Percentiles rank a stretch among this genome's conserved stretches.
These are phyloP conservation scores for Eucalyptus brandiana DNA, from an alignment of 345 rosid species.

Conservation along the genomic window DNA sequence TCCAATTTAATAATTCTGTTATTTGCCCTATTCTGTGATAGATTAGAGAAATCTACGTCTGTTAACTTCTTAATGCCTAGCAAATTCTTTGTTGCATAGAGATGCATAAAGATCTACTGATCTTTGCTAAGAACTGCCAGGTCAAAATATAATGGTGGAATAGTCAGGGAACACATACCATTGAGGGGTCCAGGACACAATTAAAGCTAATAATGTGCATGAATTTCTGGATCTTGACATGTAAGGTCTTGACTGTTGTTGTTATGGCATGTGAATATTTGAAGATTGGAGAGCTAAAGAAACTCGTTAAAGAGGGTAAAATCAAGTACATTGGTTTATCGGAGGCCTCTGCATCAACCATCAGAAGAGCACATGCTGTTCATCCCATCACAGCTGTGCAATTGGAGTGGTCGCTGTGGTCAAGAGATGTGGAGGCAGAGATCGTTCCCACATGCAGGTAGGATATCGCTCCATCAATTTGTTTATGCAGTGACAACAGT, in stretches of 20 bases:
- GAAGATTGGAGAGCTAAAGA: slow-evolving; percentile 39
- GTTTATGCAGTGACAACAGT: background rate
- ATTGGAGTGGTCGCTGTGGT: slow-evolving; percentile 78
- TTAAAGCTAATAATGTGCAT: background rate
- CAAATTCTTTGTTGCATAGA: background rate
- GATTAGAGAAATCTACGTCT: background rate
- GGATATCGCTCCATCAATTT: background rate
- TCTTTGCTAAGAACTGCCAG: background rate
- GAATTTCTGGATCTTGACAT: background rate
- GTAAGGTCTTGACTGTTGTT: background rate
- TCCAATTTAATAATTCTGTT: background rate
- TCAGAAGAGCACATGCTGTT: slow-evolving; percentile 70
- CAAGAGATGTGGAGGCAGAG: slow-evolving; percentile 69
- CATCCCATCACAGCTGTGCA: slow-evolving; percentile 68
- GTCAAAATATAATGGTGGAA: slow-evolving; percentile 13
- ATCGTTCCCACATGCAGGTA: slow-evolving; percentile 28
- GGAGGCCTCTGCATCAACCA: slow-evolving; percentile 72
- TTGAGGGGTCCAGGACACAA: slow-evolving; percentile 8
- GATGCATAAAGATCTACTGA: background rate
- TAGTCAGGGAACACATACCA: slow-evolving; percentile 69
- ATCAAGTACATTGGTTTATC: slow-evolving; percentile 58
- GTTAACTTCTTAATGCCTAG: background rate
- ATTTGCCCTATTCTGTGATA: background rate
- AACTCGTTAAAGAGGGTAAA: slow-evolving; percentile 57
- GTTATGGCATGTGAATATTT: too few relatives aligned